Conservation (phyloP, 805 yeast genomes). For the Ogataea parapolymorpha region DNA sequence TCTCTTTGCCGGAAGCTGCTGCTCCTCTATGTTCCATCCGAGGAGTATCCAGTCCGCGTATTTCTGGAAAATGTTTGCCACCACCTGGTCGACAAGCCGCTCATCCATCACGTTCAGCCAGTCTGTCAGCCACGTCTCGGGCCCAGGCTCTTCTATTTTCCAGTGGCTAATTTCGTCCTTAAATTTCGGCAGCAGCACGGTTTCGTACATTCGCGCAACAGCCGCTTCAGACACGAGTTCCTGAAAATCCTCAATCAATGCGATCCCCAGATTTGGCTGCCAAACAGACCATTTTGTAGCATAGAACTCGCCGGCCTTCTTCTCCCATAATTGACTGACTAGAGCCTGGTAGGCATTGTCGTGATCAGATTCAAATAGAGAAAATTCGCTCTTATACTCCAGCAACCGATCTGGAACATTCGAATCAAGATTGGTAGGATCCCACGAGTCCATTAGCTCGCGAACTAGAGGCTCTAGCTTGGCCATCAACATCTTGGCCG, state of each 20-base stretch:
- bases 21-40: slow-evolving; percentile 17
- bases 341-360: slow-evolving; percentile 33
- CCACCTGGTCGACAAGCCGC: slow-evolving; percentile 12
- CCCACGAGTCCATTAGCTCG: slow-evolving; percentile 33
- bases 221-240: slow-evolving; percentile 33
- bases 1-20: slow-evolving; percentile 6
- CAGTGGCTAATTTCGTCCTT: slow-evolving; percentile 33
- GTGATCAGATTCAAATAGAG: neutral
- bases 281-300: slow-evolving; percentile 35
- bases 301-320: slow-evolving; percentile 30
- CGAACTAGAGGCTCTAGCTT: slow-evolving; percentile 22
- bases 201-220: slow-evolving; percentile 26
- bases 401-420: neutral
- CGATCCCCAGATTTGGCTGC: slow-evolving; percentile 39
- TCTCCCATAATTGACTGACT: slow-evolving; percentile 35
- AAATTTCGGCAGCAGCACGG: slow-evolving; percentile 39
- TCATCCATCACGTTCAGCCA: slow-evolving; percentile 24
- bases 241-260: slow-evolving; percentile 35
- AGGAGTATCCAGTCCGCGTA: slow-evolving; percentile 22
- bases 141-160: slow-evolving; percentile 27
- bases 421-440: slow-evolving; percentile 3
- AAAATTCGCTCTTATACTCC: slow-evolving; percentile 21
- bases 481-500: slow-evolving; percentile 19
- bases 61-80: slow-evolving; percentile 13
- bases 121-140: slow-evolving; percentile 27